Percentiles rank a stretch among this genome's conserved stretches.
phyloP scores from a whole-genome alignment of 1,139 yeast genomes.

The Pneumocystis carinii region DNA sequence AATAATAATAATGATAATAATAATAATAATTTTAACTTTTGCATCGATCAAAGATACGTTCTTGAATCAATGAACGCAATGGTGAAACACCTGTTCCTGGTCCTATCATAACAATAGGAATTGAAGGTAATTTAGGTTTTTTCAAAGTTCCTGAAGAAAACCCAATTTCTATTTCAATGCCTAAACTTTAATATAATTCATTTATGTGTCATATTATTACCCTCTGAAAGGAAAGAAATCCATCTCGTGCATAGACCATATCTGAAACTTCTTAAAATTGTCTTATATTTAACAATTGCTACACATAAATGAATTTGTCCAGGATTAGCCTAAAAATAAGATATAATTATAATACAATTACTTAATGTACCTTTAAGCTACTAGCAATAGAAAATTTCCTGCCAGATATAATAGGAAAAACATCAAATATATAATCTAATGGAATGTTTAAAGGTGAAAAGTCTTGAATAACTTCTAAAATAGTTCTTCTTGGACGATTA shows the following conservation, averaged over 20 bases:
- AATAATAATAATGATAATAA: background rate
- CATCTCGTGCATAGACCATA: slow-evolving; percentile 75
- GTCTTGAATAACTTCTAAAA: slow-evolving; percentile 69
- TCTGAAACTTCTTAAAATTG: slow-evolving; percentile 61
- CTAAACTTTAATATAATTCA: background rate
- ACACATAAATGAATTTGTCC: slow-evolving; percentile 46
- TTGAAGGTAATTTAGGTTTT: slow-evolving; percentile 10
- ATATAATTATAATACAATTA: background rate
- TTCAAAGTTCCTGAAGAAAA: slow-evolving; percentile 31
- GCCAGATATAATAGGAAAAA: slow-evolving; percentile 66
- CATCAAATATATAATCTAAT: slow-evolving; percentile 52
- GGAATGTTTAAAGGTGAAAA: slow-evolving; percentile 65
- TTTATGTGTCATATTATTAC: background rate
- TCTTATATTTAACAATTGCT: slow-evolving; percentile 76
- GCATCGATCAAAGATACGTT: slow-evolving; percentile 19
- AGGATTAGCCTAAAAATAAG: background rate
- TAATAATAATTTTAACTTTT: background rate
- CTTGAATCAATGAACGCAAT: slow-evolving; percentile 83
- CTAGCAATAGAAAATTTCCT: slow-evolving; percentile 76
- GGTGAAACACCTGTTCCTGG: slow-evolving; percentile 99
- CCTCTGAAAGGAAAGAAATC: slow-evolving; percentile 35
- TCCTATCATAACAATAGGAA: slow-evolving; percentile 47
- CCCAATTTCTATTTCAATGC: slow-evolving; percentile 34
- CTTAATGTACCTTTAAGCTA: background rate
- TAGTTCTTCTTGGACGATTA: slow-evolving; percentile 76